Conservation (phyloP, 331 rosid genomes). For the Arachis monticola region DNA sequence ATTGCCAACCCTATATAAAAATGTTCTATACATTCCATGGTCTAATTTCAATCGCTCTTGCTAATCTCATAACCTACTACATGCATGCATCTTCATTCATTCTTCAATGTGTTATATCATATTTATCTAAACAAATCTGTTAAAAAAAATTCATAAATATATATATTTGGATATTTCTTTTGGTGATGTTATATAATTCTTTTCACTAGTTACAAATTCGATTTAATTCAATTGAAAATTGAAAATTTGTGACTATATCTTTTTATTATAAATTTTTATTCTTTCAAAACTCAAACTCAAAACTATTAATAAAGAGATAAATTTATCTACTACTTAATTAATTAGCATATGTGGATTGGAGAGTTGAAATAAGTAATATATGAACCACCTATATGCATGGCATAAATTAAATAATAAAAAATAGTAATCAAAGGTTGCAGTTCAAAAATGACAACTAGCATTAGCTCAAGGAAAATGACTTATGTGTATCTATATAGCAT, state of each 20-base stretch:
- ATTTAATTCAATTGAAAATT: too few species aligned
- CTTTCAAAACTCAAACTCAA: too few species aligned
- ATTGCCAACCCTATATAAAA: too few species aligned
- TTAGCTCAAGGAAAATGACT: constrained; percentile 1
- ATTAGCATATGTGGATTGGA: too few species aligned
- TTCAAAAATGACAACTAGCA: constrained; percentile 12
- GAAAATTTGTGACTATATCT: too few species aligned
- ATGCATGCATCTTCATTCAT: background rate
- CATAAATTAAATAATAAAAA: background rate
- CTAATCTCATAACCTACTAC: background rate
- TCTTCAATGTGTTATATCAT: background rate
- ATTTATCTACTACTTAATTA: too few species aligned
- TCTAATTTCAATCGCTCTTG: constrained; percentile 2
- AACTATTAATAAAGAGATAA: too few species aligned
- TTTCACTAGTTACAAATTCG: too few species aligned
- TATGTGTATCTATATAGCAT: background rate
- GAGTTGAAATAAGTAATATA: too few species aligned
- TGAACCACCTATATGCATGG: too few species aligned
- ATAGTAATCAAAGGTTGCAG: constrained; percentile 26
- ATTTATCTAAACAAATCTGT: background rate
- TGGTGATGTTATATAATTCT: too few species aligned
- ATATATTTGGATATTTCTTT: background rate
- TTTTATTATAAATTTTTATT: too few species aligned
- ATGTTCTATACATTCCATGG: background rate
- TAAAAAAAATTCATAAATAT: background rate